Percentiles rank a stretch among this genome's conserved stretches.
Evolutionary conservation across 345 rosid genomes (phyloP).

Genomic region (Melastoma malabathricum): DNA sequence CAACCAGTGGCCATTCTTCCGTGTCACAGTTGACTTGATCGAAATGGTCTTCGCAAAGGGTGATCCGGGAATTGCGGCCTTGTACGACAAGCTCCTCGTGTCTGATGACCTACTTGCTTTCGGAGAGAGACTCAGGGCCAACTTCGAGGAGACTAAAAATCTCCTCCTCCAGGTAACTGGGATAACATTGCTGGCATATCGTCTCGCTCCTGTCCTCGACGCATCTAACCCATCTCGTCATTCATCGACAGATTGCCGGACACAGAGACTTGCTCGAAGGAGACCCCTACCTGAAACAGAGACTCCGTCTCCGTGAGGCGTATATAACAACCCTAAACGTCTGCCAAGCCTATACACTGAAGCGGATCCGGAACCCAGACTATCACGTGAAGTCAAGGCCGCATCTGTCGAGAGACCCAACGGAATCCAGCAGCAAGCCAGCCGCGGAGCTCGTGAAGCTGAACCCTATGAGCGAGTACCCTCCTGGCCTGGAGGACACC

Average conservation of each 20-base stretch:
- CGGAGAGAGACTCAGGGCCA: constrained; percentile 57
- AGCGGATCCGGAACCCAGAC: constrained; percentile 67
- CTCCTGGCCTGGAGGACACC: constrained; percentile 90
- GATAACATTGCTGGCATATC: too few relatives aligned
- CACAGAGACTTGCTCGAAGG: constrained; percentile 91
- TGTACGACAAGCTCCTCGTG: constrained; percentile 81
- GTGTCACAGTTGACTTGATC: constrained; percentile 80
- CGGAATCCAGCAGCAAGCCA: constrained; percentile 60
- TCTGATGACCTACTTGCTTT: constrained; percentile 58
- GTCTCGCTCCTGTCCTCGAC: too few relatives aligned
- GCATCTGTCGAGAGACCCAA: constrained; percentile 54
- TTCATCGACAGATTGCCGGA: constrained; percentile 42
- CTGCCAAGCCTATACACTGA: constrained; percentile 85
- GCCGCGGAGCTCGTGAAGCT: constrained; percentile 74
- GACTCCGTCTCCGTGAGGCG: constrained; percentile 83
- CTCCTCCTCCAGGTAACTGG: constrained; percentile 74
- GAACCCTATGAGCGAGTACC: constrained; percentile 81
- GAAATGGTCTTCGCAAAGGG: constrained; percentile 99
- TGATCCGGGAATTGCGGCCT: constrained; percentile 85
- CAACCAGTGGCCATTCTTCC: constrained; percentile 91
- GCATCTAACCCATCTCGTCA: background rate
- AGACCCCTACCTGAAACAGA: constrained; percentile 84
- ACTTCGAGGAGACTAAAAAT: constrained; percentile 57
- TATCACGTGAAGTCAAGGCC: constrained; percentile 64
- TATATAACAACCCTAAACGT: constrained; percentile 86